These are phyloP conservation scores for Kodamaea sp. DNA, from an alignment of 1,139 yeast genomes.

Conservation along the genomic window DNA sequence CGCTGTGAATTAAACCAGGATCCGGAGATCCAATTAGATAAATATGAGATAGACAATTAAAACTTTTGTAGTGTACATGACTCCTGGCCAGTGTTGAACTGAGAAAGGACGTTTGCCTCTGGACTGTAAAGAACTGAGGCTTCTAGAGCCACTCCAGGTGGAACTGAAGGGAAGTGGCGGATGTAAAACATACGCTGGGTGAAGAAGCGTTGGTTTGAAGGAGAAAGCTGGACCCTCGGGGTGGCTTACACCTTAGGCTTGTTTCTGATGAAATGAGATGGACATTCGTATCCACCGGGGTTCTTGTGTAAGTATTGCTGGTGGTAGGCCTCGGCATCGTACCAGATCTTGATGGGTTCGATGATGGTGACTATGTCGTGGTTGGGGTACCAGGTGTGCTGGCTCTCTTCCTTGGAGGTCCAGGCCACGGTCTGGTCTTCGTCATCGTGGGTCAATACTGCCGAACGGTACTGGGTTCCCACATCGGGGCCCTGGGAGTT, in stretches of 20 bases:
- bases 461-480: constrained; percentile 87
- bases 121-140: too few species aligned
- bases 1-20: too few species aligned
- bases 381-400: constrained; percentile 46
- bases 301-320: constrained; percentile 77
- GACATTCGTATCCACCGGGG: constrained; percentile 86
- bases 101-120: too few species aligned
- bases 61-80: too few species aligned
- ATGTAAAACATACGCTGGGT: too few species aligned
- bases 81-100: too few species aligned
- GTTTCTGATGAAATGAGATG: constrained; percentile 62
- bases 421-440: constrained; percentile 37
- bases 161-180: too few species aligned
- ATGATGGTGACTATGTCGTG: constrained; percentile 59
- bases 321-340: constrained; percentile 94
- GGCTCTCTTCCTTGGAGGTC: constrained; percentile 31
- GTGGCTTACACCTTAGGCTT: constrained; percentile 22
- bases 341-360: constrained; percentile 68
- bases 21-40: too few species aligned
- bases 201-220: too few species aligned
- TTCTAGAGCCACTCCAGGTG: too few species aligned
- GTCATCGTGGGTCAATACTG: constrained; percentile 60
- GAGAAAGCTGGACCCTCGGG: too few species aligned
- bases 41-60: too few species aligned
- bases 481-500: constrained; percentile 77